These are phyloP conservation scores for Hypoxylon sp. DNA, from an alignment of 2,329 filamentous ascomycete genomes.

Conservation along the genomic window DNA sequence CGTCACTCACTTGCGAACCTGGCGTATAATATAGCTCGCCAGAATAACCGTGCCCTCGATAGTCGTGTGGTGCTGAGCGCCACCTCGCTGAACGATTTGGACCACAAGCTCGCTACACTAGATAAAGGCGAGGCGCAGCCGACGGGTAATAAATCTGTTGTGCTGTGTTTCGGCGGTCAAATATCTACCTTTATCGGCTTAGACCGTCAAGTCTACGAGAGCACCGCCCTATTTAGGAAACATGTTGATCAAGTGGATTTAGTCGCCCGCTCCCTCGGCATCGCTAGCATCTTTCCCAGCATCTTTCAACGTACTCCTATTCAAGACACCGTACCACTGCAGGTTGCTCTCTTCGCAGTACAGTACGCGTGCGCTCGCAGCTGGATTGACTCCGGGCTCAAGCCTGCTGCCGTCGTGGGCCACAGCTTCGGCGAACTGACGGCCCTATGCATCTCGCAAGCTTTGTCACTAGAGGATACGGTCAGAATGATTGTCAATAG, in stretches of 20 bases:
- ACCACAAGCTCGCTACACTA: slow-evolving; percentile 6
- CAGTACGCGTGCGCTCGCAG: slow-evolving; percentile 56
- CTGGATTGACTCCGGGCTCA: slow-evolving; percentile 58
- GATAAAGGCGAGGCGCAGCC: not conserved
- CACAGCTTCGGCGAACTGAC: slow-evolving; percentile 61
- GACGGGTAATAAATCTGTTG: slow-evolving; percentile 48
- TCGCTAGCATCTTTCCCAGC: slow-evolving; percentile 48
- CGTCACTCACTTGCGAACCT: slow-evolving; percentile 48
- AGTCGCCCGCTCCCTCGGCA: slow-evolving; percentile 37
- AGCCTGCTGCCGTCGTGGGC: slow-evolving; percentile 53
- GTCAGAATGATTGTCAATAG: slow-evolving; percentile 52
- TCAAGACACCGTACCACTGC: slow-evolving; percentile 52
- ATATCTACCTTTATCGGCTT: slow-evolving; percentile 51
- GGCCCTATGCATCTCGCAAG: slow-evolving; percentile 56
- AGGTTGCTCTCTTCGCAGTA: slow-evolving; percentile 57
- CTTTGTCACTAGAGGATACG: slow-evolving; percentile 52
- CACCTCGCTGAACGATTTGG: slow-evolving; percentile 2
- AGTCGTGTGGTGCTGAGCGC: slow-evolving; percentile 10
- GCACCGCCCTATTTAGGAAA: not conserved
- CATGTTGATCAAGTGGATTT: slow-evolving; percentile 44
- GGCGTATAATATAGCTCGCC: slow-evolving; percentile 53
- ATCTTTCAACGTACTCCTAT: slow-evolving; percentile 53
- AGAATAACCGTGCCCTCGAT: slow-evolving; percentile 50
- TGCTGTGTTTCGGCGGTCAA: slow-evolving; percentile 57
- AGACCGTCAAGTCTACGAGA: slow-evolving; percentile 33